phyloP scores from a whole-genome alignment of 208 protist genomes.

The Trypanosoma vivax region DNA sequence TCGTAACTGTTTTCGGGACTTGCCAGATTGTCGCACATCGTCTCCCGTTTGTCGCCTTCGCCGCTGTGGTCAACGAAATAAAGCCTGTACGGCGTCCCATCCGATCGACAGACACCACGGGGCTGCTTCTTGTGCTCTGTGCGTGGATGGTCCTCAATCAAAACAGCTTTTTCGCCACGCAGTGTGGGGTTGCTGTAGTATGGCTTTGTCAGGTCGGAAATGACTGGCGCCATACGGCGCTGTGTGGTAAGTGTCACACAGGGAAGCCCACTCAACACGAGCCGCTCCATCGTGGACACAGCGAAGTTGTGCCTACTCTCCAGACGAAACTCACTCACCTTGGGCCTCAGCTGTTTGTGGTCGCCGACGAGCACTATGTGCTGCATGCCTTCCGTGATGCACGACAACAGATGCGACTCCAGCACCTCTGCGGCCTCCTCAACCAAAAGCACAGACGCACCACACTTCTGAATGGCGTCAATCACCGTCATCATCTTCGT shows the following conservation, averaged over 20 bases:
- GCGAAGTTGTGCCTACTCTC: conserved; percentile 15
- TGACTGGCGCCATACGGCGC: conserved; percentile 26
- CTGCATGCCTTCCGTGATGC: conserved; percentile 17
- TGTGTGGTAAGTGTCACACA: conserved; percentile 30
- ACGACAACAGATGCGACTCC: conserved; percentile 35
- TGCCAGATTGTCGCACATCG: conserved; percentile 20
- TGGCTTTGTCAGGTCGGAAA: conserved; percentile 25
- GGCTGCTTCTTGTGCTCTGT: not conserved
- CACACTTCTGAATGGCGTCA: conserved; percentile 11
- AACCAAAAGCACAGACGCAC: conserved; percentile 33
- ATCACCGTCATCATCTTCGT: conserved; percentile 25
- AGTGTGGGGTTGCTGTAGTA: conserved; percentile 17
- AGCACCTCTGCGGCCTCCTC: conserved; percentile 64
- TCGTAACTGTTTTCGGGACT: conserved; percentile 9
- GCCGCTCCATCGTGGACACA: conserved; percentile 34
- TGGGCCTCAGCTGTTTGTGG: conserved; percentile 36
- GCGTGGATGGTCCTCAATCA: conserved; percentile 20
- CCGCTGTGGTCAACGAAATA: conserved; percentile 3
- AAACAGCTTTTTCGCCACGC: conserved; percentile 3
- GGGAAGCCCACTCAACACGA: conserved; percentile 20
- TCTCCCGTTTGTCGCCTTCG: conserved; percentile 1
- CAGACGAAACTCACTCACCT: conserved; percentile 24
- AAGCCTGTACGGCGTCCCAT: conserved; percentile 3
- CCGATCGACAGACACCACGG: not conserved
- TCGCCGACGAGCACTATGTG: conserved; percentile 37